These are phyloP conservation scores for Amphirosellinia nigrospora DNA, from an alignment of 495 filamentous ascomycete species.

Conservation along the genomic window DNA sequence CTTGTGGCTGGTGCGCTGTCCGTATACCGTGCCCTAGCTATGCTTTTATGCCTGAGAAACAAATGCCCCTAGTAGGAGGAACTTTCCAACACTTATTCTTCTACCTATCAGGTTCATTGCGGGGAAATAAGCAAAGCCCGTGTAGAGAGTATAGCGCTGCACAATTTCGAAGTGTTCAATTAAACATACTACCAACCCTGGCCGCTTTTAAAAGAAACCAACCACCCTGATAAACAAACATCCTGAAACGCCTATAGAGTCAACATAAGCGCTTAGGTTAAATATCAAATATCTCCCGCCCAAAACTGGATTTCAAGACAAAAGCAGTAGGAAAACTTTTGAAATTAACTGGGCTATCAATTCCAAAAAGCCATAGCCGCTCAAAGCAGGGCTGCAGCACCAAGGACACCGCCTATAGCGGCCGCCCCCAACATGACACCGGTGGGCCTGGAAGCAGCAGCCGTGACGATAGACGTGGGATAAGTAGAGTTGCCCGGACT, in stretches of 20 bases:
- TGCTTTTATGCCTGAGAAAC: background rate
- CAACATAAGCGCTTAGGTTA: background rate
- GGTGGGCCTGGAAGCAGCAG: constrained; percentile 15
- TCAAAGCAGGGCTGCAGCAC: constrained; percentile 14
- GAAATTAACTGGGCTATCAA: background rate
- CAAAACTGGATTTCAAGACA: background rate
- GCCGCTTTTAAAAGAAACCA: background rate
- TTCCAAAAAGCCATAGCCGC: background rate
- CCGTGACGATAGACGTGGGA: constrained; percentile 11
- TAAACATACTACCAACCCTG: background rate
- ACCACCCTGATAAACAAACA: background rate
- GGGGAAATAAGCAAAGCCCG: background rate
- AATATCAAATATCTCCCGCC: background rate
- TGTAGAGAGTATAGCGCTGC: background rate
- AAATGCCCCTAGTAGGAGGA: background rate
- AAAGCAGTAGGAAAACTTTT: background rate
- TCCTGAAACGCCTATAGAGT: constrained; percentile 36
- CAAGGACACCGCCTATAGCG: constrained; percentile 16
- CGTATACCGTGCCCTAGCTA: background rate
- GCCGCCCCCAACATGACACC: constrained; percentile 20
- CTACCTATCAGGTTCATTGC: background rate
- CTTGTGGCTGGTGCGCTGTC: background rate
- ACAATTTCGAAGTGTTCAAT: background rate
- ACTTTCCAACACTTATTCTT: background rate
- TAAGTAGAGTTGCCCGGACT: background rate